phyloP scores from a whole-genome alignment of 139 green algal genomes.

The Chlorella sp. region DNA sequence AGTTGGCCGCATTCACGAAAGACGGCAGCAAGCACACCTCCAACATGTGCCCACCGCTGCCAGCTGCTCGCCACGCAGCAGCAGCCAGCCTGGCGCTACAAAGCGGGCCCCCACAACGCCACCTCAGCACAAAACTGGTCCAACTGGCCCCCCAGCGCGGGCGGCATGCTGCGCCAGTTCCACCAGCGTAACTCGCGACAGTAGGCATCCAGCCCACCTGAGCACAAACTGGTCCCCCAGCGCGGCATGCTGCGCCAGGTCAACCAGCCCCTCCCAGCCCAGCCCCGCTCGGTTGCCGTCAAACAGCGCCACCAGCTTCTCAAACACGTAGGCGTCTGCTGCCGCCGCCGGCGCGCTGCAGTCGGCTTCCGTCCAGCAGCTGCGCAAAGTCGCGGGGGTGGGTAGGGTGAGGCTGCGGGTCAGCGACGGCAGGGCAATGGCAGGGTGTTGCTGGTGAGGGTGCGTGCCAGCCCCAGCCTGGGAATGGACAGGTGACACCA shows the following conservation, averaged over 20 bases:
- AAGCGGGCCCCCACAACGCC: neutral
- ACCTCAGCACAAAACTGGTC: neutral
- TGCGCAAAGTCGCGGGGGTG: neutral
- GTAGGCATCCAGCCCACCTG: neutral
- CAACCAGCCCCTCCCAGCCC: conserved; percentile 42
- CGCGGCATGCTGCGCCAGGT: conserved; percentile 41
- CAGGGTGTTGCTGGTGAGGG: neutral
- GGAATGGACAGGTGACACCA: too few relatives aligned
- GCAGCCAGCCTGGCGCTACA: too few relatives aligned
- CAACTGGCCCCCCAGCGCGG: too few relatives aligned
- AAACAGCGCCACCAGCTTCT: conserved; percentile 54
- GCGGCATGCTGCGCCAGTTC: too few relatives aligned
- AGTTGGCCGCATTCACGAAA: too few relatives aligned
- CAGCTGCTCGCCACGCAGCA: too few relatives aligned
- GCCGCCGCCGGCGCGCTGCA: too few relatives aligned
- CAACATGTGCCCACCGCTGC: too few relatives aligned
- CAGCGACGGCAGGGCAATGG: neutral
- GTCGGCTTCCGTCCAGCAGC: conserved; percentile 18
- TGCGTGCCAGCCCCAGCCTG: too few relatives aligned
- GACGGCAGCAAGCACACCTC: too few relatives aligned
- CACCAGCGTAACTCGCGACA: too few relatives aligned
- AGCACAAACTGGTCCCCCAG: conserved; percentile 34
- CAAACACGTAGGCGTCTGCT: conserved; percentile 31
- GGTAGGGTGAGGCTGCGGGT: neutral
- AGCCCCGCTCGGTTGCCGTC: conserved; percentile 37